Percentiles rank a stretch among this genome's conserved stretches.
Evolutionary conservation across 257 asterid genomes (phyloP).

Genomic region (Hygrophila difformis): DNA sequence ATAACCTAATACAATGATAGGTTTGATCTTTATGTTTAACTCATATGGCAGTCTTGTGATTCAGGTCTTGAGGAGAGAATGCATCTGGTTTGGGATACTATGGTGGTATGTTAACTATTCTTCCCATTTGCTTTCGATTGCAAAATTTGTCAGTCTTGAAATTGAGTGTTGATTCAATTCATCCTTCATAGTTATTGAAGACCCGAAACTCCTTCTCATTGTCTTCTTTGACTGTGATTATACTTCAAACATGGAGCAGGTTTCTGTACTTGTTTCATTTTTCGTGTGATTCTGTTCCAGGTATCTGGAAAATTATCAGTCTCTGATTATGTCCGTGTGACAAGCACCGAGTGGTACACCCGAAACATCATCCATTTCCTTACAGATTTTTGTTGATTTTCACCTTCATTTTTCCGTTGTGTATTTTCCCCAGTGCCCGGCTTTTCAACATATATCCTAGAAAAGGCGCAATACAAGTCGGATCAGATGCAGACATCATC

Average conservation of each 20-base stretch:
- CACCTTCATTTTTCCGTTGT: conserved; percentile 1
- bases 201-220: no score
- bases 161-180: no score
- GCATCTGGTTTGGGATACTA: conserved; percentile 92
- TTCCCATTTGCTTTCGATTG: conserved; percentile 10
- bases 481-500: conserved; percentile 94
- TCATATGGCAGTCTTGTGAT: conserved; percentile 2
- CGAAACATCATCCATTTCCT: neutral
- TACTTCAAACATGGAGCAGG: neutral
- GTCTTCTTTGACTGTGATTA: neutral
- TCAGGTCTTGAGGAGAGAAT: conserved; percentile 95
- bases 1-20: conserved; percentile 6
- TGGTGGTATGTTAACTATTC: conserved; percentile 68
- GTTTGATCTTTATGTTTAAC: neutral
- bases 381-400: no score
- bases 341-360: conserved; percentile 79
- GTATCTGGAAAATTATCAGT: conserved; percentile 76
- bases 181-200: no score
- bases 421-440: conserved; percentile 51
- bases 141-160: neutral
- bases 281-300: conserved; percentile 28
- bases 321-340: conserved; percentile 69
- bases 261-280: neutral
- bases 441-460: conserved; percentile 90
- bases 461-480: conserved; percentile 84